Base-by-base conservation (phyloP, 345 rosid genomes). In the Sisymbrium irio region DNA sequence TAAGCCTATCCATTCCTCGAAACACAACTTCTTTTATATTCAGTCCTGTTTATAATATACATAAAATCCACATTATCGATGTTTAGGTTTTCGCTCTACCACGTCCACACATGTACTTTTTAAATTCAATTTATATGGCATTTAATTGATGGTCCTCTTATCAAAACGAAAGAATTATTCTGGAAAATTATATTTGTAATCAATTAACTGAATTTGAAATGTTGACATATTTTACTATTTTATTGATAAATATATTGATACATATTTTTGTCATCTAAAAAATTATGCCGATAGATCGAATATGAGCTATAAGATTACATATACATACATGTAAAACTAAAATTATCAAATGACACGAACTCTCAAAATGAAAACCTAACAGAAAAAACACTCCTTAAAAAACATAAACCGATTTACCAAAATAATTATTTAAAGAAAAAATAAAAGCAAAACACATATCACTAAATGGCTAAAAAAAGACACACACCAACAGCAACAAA, bases 1-100 rank as follows among this genome's bases (percentile, higher is more conserved):
- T 66, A 67, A 62, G 67, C 47, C n/a, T 68, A 76, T 76, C 74
- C 69, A 44, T 32, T 69, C 70, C 70, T 76, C 75, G 79, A 68
- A 76, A 61, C 40, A 49, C 42, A 61, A 22, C 74, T 33, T 53
- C 62, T n/a, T n/a, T n/a, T n/a, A n/a, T n/a, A n/a, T n/a, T n/a
- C n/a, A n/a, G n/a, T n/a, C n/a, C n/a, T n/a, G 8, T 7, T 47
- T 36, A 7, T 35, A 45, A 39, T 32, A 27, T 30, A 42, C n/a
- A 73, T 40, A 20, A 61, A 51, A 47, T 61, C 55, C 39, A 61
- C 62, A 61, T 42, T 75, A 51, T 76, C 71, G 65, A 76, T 76
- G 75, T 62, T 69, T 76, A 45, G 74, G 49, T 39, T 46, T 76
- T 69, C 70, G 79, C 41, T 69, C 39, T 32, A 32, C 62, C 56